Conservation (phyloP, 768 basidiomycete genomes). For the Rubroboletus satanas region DNA sequence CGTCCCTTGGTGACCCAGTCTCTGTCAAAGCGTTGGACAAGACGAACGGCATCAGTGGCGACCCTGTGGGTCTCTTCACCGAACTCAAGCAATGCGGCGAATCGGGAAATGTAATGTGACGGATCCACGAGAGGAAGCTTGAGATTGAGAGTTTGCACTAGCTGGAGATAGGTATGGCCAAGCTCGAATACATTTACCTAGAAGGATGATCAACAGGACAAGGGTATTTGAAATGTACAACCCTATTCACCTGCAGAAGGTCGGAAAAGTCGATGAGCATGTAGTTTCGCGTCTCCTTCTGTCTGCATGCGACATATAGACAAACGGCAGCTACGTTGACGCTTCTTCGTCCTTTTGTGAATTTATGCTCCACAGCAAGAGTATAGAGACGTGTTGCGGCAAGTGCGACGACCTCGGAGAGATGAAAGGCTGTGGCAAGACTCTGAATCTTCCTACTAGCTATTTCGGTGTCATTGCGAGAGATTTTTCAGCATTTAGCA, state of each 20-base stretch:
- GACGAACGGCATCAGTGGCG: conserved; percentile 87
- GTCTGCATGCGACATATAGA: conserved; percentile 88
- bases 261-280: conserved; percentile 99
- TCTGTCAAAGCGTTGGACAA: conserved; percentile 89
- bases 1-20: conserved; percentile 98
- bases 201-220: background rate
- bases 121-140: conserved; percentile 90
- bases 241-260: conserved; percentile 64
- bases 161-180: conserved; percentile 92
- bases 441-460: conserved; percentile 81
- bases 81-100: conserved; percentile 91
- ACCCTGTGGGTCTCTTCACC: conserved; percentile 91
- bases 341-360: conserved; percentile 89
- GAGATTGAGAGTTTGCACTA: conserved; percentile 83
- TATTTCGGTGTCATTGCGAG: conserved; percentile 27
- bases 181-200: conserved; percentile 98
- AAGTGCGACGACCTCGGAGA: conserved; percentile 77
- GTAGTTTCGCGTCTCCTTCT: conserved; percentile 85
- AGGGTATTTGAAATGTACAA: background rate
- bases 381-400: conserved; percentile 87
- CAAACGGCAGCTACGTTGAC: conserved; percentile 95
- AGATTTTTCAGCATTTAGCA: background rate
- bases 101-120: conserved; percentile 93
- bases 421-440: conserved; percentile 70
- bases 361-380: conserved; percentile 90